Percentiles rank a stretch among this genome's conserved stretches.
Evolutionary conservation across 2,329 filamentous ascomycete species (phyloP).

Genomic region (Cladosporium sp.): DNA sequence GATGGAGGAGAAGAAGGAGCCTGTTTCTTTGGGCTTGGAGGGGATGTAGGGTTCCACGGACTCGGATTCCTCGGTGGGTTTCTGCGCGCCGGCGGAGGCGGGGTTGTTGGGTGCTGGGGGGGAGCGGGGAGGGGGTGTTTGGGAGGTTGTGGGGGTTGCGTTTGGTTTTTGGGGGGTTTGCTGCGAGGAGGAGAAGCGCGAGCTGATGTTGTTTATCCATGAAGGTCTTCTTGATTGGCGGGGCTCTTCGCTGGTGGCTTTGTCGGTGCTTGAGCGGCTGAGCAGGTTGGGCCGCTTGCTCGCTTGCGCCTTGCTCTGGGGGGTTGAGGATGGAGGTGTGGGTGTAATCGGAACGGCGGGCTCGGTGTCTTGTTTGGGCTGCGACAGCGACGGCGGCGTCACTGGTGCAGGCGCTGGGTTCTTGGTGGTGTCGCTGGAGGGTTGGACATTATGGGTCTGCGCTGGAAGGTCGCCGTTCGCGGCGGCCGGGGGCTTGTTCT

Average conservation of each 20-base stretch:
- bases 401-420: slow-evolving; percentile 1
- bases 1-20: slow-evolving; percentile 73
- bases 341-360: slow-evolving; percentile 6
- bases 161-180: slow-evolving; percentile 18
- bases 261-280: slow-evolving; percentile 34
- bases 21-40: slow-evolving; percentile 63
- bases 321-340: slow-evolving; percentile 19
- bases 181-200: slow-evolving; percentile 64
- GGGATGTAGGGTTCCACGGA: slow-evolving; percentile 59
- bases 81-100: slow-evolving; percentile 24
- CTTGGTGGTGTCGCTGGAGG: slow-evolving; percentile 1
- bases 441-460: slow-evolving; percentile 2
- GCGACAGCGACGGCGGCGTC: slow-evolving; percentile 7
- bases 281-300: slow-evolving; percentile 37
- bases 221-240: slow-evolving; percentile 52
- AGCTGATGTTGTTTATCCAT: slow-evolving; percentile 90
- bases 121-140: slow-evolving; percentile 11
- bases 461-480: slow-evolving; percentile 10
- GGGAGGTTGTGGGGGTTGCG: slow-evolving; percentile 10
- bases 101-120: slow-evolving; percentile 45
- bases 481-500: slow-evolving; percentile 10
- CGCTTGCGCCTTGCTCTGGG: slow-evolving; percentile 18
- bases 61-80: slow-evolving; percentile 25
- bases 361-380: slow-evolving; percentile 7
- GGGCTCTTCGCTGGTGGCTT: slow-evolving; percentile 21